Evolutionary conservation across 2,329 filamentous ascomycete genomes (phyloP), one percentile per base, ranked within the genome.

Genomic region (Fusarium pseudonygamai): DNA sequence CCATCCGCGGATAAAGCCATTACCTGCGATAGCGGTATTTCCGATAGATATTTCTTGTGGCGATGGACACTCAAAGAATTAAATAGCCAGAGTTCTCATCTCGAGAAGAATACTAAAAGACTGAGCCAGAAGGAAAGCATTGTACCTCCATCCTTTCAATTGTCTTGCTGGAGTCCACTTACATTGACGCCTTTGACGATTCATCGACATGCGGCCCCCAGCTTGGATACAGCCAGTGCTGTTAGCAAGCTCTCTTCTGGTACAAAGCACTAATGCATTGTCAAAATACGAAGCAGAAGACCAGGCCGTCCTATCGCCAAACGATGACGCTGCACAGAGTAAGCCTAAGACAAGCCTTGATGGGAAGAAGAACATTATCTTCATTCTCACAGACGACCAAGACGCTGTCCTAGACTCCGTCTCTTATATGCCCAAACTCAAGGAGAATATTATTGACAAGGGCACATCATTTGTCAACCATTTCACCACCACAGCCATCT

Each of bases 301-400:
- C 10, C 64, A 74, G 24, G 30, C 46, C 1, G 14, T 66, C 0
- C 7, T 76, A 3, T 28, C 47, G 8, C 20, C 58, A 7, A 45
- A 53, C 1, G 14, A 67, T n/a, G 43, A 39, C 5, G n/a, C 34
- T 37, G n/a, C 13, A 22, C 39, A 37, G 3, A 46, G 11, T 0
- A 43, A 50, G n/a, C 43, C 26, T 6, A 43, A 47, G 13, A 26
- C 36, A 14, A 20, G 20, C 0, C 24, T 26, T 64, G 46, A n/a
- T 11, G 26, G 40, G 30, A 78, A 66, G 43, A 78, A 78, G 62
- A 93, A 93, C 71, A 88, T 93, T 50, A 82, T 93, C 26, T 91
- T 93, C 76, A 89, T 93, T 64, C 83, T 93, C 43, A 91, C 90
- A 0, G 91, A 93, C 68, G 91, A 93, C 69, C 91, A 93, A 75